These are phyloP conservation scores for Tuber magnatum DNA, from an alignment of 495 filamentous ascomycete genomes.

Conservation along the genomic window DNA sequence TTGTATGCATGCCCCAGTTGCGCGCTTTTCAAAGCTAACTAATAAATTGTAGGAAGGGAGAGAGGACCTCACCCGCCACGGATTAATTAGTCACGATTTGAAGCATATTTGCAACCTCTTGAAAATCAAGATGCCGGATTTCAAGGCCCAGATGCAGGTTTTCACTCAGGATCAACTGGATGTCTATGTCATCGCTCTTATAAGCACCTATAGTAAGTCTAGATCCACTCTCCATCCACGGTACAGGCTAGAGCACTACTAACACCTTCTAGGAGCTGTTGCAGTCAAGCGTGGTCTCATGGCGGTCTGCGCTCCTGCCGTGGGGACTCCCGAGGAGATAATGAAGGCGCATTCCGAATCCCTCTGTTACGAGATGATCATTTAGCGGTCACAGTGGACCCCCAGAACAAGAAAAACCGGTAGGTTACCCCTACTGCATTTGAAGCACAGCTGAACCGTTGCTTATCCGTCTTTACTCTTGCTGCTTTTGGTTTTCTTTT, in stretches of 20 bases:
- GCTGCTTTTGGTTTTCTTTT: not conserved
- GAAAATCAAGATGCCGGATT: not conserved
- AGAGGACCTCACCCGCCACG: not conserved
- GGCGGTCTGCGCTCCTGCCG: not conserved
- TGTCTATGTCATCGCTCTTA: not conserved
- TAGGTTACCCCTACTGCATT: not conserved
- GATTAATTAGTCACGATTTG: not conserved
- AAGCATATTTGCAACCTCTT: not conserved
- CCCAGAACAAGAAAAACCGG: not conserved
- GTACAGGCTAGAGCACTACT: not conserved
- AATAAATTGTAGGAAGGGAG: not conserved
- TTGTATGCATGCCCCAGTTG: not conserved
- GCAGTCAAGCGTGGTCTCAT: not conserved
- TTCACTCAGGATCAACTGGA: constrained; percentile 1
- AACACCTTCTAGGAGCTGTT: not conserved
- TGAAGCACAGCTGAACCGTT: not conserved
- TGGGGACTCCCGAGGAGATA: not conserved
- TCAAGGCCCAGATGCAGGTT: not conserved
- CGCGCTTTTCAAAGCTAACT: not conserved
- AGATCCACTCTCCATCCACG: not conserved
- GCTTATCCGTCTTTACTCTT: not conserved
- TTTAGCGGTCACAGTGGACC: not conserved
- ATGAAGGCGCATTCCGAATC: not conserved
- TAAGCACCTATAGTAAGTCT: not conserved
- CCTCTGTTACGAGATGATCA: not conserved